phyloP scores from a whole-genome alignment of 202 grass and related monocot species.

The Elaeis oleifera region DNA sequence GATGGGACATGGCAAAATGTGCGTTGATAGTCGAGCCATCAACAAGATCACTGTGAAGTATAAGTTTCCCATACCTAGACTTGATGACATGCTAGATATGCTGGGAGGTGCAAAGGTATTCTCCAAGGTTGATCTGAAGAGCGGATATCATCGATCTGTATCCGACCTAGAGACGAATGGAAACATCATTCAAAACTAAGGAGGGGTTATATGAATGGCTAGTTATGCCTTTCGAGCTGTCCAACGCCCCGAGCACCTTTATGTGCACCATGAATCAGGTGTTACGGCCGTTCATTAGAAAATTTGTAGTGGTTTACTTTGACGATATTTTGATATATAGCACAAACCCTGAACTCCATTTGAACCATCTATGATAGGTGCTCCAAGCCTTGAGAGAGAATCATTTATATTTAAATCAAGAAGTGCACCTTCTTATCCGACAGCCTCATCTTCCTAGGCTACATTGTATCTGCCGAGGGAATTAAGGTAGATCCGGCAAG shows the following conservation, averaged over 20 bases:
- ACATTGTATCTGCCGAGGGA: neutral
- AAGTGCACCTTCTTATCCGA: neutral
- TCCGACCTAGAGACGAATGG: too few species aligned
- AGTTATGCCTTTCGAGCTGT: neutral
- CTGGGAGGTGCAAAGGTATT: neutral
- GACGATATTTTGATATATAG: neutral
- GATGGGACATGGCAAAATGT: neutral
- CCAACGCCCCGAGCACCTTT: neutral
- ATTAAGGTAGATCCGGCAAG: neutral
- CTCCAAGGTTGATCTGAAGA: constrained; percentile 1
- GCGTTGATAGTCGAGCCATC: neutral
- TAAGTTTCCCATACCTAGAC: neutral
- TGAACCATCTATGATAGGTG: neutral
- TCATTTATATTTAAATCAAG: neutral
- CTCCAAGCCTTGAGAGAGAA: neutral
- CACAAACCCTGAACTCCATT: too few species aligned
- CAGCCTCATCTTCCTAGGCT: neutral
- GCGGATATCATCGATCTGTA: too few species aligned
- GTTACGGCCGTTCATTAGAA: neutral
- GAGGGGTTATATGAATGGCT: too few species aligned
- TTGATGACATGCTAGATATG: neutral
- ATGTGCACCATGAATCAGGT: neutral
- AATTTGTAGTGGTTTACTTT: neutral
- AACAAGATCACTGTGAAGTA: neutral
- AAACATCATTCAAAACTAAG: too few species aligned